Percentiles rank a stretch among this genome's conserved stretches.
Evolutionary conservation across 441 rosid genomes (phyloP).

Genomic region (Populus tomentosa): DNA sequence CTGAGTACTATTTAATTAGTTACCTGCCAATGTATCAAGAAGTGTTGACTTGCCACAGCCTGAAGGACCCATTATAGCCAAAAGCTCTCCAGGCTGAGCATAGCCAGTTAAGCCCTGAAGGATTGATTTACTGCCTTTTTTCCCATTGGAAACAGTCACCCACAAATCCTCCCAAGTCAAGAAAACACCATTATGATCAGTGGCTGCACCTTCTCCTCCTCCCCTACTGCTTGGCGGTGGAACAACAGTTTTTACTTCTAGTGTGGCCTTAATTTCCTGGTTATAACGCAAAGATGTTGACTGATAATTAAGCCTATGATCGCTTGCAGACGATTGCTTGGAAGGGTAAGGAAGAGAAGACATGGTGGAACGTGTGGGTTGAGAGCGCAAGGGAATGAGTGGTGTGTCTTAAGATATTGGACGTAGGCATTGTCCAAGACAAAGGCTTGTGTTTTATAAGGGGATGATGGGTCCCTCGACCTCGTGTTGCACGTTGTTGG

Average conservation of each 20-base stretch:
- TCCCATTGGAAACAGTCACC: slow-evolving; percentile 29
- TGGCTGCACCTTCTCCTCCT: not conserved
- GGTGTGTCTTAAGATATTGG: not conserved
- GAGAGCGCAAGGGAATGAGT: not conserved
- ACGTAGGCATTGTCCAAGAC: not conserved
- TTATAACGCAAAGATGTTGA: not conserved
- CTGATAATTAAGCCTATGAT: not conserved
- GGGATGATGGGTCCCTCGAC: not conserved
- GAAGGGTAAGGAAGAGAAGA: not conserved
- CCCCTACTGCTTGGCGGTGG: not conserved
- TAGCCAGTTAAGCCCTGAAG: slow-evolving; percentile 39
- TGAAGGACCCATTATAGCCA: slow-evolving; percentile 59
- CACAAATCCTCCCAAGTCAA: slow-evolving; percentile 46
- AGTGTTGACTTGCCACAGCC: slow-evolving; percentile 59
- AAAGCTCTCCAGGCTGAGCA: slow-evolving; percentile 38
- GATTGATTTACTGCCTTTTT: slow-evolving; percentile 12
- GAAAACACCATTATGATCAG: slow-evolving; percentile 15
- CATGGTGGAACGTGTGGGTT: not conserved
- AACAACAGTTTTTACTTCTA: not conserved
- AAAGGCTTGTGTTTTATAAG: not conserved
- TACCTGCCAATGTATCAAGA: slow-evolving; percentile 50
- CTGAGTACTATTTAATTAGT: not conserved
- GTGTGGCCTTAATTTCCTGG: not conserved
- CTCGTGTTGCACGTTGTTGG: too few species aligned
- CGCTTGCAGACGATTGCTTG: not conserved